These are phyloP conservation scores for Paracoccidioides brasiliensis DNA, from an alignment of 2,329 filamentous ascomycete species.

Conservation along the genomic window DNA sequence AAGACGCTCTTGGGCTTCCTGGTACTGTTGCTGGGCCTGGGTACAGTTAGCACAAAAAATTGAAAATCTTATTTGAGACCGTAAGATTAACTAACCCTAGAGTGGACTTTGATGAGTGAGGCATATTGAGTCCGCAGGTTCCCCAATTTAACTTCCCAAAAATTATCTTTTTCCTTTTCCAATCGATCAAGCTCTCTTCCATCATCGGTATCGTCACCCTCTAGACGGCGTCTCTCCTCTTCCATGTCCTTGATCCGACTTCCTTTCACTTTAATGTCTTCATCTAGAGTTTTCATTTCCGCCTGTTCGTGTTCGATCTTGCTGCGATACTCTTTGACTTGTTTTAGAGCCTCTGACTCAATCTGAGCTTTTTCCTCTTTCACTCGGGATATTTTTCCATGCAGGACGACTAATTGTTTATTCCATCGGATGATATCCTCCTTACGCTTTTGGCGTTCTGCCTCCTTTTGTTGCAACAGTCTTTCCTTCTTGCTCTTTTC, in stretches of 20 bases:
- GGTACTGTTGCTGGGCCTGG: constrained; percentile 31
- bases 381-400: constrained; percentile 34
- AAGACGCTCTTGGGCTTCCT: constrained; percentile 34
- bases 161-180: constrained; percentile 35
- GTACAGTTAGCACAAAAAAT: constrained; percentile 4
- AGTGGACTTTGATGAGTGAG: constrained; percentile 28
- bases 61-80: neutral
- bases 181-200: constrained; percentile 38
- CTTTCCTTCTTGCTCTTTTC: constrained; percentile 66
- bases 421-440: constrained; percentile 48
- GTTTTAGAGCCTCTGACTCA: constrained; percentile 27
- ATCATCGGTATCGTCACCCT: constrained; percentile 37
- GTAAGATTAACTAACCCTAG: constrained; percentile 18
- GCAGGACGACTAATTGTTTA: constrained; percentile 40
- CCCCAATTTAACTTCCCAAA: constrained; percentile 34
- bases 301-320: constrained; percentile 35
- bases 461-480: constrained; percentile 46
- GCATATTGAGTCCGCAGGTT: constrained; percentile 32
- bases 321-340: constrained; percentile 29
- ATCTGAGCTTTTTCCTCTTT: constrained; percentile 31
- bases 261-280: constrained; percentile 48
- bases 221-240: constrained; percentile 41
- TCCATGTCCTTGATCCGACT: constrained; percentile 49
- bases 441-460: constrained; percentile 46
- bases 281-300: constrained; percentile 45